phyloP scores from a whole-genome alignment of 345 rosid species.

The Jatropha curcas region DNA sequence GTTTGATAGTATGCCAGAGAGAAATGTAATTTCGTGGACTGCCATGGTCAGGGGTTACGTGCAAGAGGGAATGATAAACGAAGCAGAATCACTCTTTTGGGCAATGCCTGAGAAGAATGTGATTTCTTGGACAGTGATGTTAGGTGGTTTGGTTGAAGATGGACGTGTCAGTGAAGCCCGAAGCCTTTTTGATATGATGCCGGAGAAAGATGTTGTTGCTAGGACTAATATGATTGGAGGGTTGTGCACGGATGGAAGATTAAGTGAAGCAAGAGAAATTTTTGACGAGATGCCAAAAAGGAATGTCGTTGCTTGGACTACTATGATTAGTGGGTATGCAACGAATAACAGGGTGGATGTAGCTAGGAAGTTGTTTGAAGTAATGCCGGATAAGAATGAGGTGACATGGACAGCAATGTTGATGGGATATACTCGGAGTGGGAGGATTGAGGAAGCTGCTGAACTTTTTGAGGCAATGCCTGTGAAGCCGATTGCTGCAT shows the following conservation, averaged over 20 bases:
- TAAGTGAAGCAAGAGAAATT: conserved; percentile 63
- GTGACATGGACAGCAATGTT: conserved; percentile 83
- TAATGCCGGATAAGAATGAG: conserved; percentile 80
- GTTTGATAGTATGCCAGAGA: conserved; percentile 68
- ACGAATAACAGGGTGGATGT: conserved; percentile 64
- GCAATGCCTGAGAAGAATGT: conserved; percentile 75
- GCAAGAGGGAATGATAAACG: conserved; percentile 51
- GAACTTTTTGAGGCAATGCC: conserved; percentile 64
- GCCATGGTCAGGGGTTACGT: conserved; percentile 71
- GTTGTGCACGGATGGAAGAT: conserved; percentile 57
- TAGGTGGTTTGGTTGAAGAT: conserved; percentile 63
- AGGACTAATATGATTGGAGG: conserved; percentile 82
- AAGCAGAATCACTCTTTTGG: conserved; percentile 68
- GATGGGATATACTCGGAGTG: conserved; percentile 65
- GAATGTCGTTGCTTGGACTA: conserved; percentile 80
- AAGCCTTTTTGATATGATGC: conserved; percentile 63
- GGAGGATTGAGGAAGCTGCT: conserved; percentile 65
- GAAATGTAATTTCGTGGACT: conserved; percentile 76
- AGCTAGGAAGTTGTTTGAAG: conserved; percentile 85
- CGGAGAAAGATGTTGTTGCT: conserved; percentile 69
- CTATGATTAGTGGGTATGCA: conserved; percentile 68
- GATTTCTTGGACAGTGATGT: conserved; percentile 84
- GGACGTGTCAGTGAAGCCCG: conserved; percentile 61
- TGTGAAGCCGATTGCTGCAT: conserved; percentile 48
- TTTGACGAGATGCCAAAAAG: conserved; percentile 66